Base-by-base conservation (phyloP, 441 rosid genomes). In the Erodium chrysanthum region DNA sequence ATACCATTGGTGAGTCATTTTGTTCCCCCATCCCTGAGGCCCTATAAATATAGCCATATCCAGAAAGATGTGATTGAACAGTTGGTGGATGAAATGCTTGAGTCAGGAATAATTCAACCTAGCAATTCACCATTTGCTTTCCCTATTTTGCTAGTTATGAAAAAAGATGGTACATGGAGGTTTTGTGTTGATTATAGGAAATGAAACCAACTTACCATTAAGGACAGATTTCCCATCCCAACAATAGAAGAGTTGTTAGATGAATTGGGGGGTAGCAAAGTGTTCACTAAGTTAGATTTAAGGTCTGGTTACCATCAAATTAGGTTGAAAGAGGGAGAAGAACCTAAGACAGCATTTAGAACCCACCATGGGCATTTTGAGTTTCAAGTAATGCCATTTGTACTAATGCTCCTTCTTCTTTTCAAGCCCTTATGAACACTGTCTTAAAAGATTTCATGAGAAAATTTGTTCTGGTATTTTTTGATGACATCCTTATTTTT, bases 311-410 rank as follows among this genome's bases (percentile, higher is more conserved):
- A 42, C 14, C 33, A 44, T 8, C 68, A 66, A 23, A 66, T 44
- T 4, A 52, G 68, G 7, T 10, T 66, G 59, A 22, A 21, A 23
- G 58, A 42, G 15, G 18, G 20, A 7, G 40, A 69, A 7, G 35
- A 60, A 2, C 11, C 12, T 8, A 69, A 69, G 14, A 69, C 23
- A 0, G 17, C 72, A 5, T 69, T 69, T 9, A 14, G 60, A 4
- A 69, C 72, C 0, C 60, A 69, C 4, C 31, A 42, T n/a, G 60
- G 72, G 0, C 66, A 69, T 8, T 67, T 5, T 7, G 64, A 67
- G 18, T 68, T 54, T 25, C 29, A 52, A 7, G 25, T 25, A 21
- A 68, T 68, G 65, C 35, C 15, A 4, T 68, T 68, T 31, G 65
- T 50, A 5, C 31, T 56, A 68, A 68, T 4, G 65, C 65, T 0